phyloP scores from a whole-genome alignment of 176 grass and related monocot species.

The Zoysia japonica region DNA sequence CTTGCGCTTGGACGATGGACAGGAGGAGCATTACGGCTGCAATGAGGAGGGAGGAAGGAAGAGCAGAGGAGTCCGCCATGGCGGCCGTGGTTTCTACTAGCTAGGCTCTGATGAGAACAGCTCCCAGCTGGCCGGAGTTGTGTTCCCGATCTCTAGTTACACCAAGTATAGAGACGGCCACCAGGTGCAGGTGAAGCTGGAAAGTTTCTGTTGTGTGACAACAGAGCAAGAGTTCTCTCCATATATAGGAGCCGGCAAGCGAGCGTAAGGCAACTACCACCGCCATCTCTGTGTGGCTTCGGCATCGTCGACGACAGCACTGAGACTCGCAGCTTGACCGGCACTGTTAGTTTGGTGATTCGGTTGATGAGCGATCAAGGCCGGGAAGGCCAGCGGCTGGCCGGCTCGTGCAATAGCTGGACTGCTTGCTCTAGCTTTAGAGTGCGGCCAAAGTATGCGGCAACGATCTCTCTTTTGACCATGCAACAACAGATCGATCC shows the following conservation, averaged over 20 bases:
- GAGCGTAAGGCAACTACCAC: constrained; percentile 38
- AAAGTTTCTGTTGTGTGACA: constrained; percentile 9
- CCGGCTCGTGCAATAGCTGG: constrained; percentile 33
- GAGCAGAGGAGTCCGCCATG: constrained; percentile 37
- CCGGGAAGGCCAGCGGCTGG: constrained; percentile 25
- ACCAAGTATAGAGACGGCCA: not conserved
- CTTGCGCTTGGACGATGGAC: constrained; percentile 38
- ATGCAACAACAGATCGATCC: not conserved
- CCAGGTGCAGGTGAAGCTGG: not conserved
- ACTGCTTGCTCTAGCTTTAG: constrained; percentile 41
- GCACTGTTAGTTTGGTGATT: constrained; percentile 55
- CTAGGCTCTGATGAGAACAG: not conserved
- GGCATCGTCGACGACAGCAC: not conserved
- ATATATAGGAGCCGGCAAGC: constrained; percentile 44
- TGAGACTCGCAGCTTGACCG: constrained; percentile 39
- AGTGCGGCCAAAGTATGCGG: constrained; percentile 69
- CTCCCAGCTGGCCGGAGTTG: not conserved
- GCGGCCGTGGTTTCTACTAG: not conserved
- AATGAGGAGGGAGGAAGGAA: constrained; percentile 41
- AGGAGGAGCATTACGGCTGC: constrained; percentile 41
- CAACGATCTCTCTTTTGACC: constrained; percentile 45
- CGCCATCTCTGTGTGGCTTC: constrained; percentile 35
- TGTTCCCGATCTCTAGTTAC: constrained; percentile 6
- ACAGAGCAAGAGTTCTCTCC: not conserved
- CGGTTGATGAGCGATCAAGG: constrained; percentile 62